Base-by-base conservation (phyloP, 768 basidiomycete species). In the Tylopilus sp. region DNA sequence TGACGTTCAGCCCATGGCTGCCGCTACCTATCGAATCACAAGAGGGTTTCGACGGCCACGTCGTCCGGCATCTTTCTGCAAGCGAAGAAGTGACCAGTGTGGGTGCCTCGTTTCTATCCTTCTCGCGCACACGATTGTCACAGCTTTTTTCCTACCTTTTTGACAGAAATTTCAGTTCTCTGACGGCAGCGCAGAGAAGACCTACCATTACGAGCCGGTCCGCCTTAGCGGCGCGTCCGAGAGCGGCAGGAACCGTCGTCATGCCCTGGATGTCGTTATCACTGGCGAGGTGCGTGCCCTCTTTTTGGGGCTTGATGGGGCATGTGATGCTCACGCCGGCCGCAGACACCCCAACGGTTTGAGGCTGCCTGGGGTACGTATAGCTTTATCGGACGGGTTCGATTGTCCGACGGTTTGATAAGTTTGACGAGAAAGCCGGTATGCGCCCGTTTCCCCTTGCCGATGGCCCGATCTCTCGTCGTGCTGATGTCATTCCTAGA, bases 301-400 rank as follows among this genome's bases (percentile, higher is more conserved):
- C 52, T 51, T 37, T 37, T 19, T 21, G 19, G 45, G 54, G 58
- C 56, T 60, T 54, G 52, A 57, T 57, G 62, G 29, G 52, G 53
- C 8, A 57, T 55, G 6, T 40, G 34, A 28, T 55, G 37, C 63
- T 71, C 60, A 69, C 70, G 63, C 28, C 54, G 17, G 28, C 42
- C 40, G 25, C 54, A 86, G 84, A 86, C 84, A 2, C 70, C 77
- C 41, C 68, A 60, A 43, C 74, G 75, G 43, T 79, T 82, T 50
- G 82, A 82, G 53, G 71, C 73, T 34, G 83, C 83, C 9, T 90
- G 88, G 86, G 85, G 82, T 6, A 79, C 81, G 12, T 87, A 80
- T 66, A 76, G 66, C 52, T 82, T 84, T 62, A 72, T 74, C 12
- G 88, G 88, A 45, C 72, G 79, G 24, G 75, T 87, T 41, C 72